Evolutionary conservation across 1,139 yeast genomes (phyloP), one percentile per base, ranked within the genome.

Genomic region (Candida labiduridarum): DNA sequence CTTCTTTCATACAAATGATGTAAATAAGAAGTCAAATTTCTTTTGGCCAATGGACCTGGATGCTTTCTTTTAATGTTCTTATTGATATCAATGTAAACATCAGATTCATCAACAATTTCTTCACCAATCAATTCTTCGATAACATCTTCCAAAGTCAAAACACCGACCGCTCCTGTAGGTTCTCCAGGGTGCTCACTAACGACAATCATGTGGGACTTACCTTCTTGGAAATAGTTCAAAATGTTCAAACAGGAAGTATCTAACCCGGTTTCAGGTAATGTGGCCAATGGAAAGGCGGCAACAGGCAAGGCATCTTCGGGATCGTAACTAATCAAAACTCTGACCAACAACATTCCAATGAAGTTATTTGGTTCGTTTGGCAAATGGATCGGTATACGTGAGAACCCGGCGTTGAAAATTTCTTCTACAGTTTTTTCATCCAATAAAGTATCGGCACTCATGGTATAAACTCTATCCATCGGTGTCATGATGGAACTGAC

Each of bases 121-220:
- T 94, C 98, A 50, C 99, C 99, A 69, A 94, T 94, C 59, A 94
- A 78, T 68, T 94, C 99, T 68, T 94, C 99, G 63, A 94, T 94
- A 14, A 94, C 98, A 66, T 94, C 99, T 68, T 94, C 99, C 54
- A 94, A 76, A 1, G 99, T 94, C 46, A 94, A 74, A 7, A 94
- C 96, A 55, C 99, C 99, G 36, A 87, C 66, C 0, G 97, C 96
- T 22, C 98, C 98, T 33, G 78, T 70, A 3, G 95, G 85, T 56
- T 83, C 91, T 47, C 99, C 99, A 0, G 98, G 98, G 46, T 78
- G 75, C 54, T 84, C 87, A 58, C 95, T 85, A 11, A 94, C 97
- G 41, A 92, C 86, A 60, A 95, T 94, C 99, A 94, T 94, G 68
- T 94, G 99, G 1, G 96, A 87, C 67, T 91, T 92, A 54, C 99